These are phyloP conservation scores for Benincasa hispida DNA, from an alignment of 306 rosid species.

Conservation along the genomic window DNA sequence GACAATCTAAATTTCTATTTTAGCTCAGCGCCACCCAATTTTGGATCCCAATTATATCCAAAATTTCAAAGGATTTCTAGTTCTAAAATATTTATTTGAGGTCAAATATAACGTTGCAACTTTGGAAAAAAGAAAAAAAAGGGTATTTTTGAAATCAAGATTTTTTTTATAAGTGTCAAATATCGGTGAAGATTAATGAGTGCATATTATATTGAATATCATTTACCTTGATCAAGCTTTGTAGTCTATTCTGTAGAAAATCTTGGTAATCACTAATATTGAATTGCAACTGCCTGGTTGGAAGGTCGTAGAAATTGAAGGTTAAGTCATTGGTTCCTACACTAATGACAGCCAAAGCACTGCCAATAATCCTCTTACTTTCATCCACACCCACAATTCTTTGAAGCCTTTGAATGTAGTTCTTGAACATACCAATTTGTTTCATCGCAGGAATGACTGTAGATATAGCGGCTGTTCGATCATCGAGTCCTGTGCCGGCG, in stretches of 20 bases:
- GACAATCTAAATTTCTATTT: too few relatives aligned
- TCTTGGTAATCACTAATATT: constrained; percentile 39
- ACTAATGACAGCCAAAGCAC: constrained; percentile 38
- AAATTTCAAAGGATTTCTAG: too few relatives aligned
- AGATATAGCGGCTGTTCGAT: constrained; percentile 17
- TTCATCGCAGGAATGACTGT: constrained; percentile 27
- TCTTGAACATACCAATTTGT: constrained; percentile 37
- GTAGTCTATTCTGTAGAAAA: constrained; percentile 30
- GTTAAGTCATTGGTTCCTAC: constrained; percentile 52
- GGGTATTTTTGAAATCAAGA: too few relatives aligned
- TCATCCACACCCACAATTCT: constrained; percentile 27
- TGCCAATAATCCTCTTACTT: constrained; percentile 17
- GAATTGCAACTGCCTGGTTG: constrained; percentile 28
- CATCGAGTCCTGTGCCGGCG: constrained; percentile 38
- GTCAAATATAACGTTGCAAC: too few relatives aligned
- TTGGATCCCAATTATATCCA: too few relatives aligned
- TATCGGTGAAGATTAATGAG: neutral
- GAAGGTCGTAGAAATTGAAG: constrained; percentile 34
- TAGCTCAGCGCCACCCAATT: too few relatives aligned
- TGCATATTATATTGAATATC: neutral
- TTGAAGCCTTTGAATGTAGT: constrained; percentile 25
- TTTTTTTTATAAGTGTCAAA: too few relatives aligned
- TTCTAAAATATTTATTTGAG: too few relatives aligned
- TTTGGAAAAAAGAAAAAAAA: too few relatives aligned
- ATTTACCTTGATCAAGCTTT: constrained; percentile 29